These are phyloP conservation scores for Apophysomyces elegans DNA, from an alignment of 371 early-diverging fungal genomes.

Conservation along the genomic window DNA sequence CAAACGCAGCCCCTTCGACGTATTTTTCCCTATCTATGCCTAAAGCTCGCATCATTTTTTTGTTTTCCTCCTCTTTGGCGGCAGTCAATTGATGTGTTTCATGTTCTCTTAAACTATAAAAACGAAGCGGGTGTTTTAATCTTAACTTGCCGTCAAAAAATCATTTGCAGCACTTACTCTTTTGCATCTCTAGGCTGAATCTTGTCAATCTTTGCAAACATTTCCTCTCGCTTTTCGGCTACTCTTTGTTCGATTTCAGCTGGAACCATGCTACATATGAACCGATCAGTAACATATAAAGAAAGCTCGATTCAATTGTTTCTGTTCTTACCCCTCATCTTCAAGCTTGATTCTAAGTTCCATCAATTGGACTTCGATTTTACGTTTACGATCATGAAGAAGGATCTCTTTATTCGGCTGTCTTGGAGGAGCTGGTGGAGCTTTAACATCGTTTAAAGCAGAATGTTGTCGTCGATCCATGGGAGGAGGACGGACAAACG, in stretches of 20 bases:
- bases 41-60: conserved; percentile 69
- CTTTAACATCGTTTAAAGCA: conserved; percentile 42
- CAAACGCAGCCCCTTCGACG: conserved; percentile 87
- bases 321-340: conserved; percentile 65
- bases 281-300: not conserved
- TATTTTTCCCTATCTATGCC: conserved; percentile 64
- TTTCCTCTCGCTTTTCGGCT: conserved; percentile 48
- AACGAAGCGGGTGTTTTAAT: not conserved
- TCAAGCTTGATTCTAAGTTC: conserved; percentile 81
- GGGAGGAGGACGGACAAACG: conserved; percentile 62
- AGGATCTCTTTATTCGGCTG: conserved; percentile 83
- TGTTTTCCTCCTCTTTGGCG: conserved; percentile 74
- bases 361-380: conserved; percentile 86
- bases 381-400: conserved; percentile 85
- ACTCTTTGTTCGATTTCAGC: conserved; percentile 69
- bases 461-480: conserved; percentile 37
- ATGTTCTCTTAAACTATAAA: conserved; percentile 40
- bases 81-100: conserved; percentile 77
- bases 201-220: conserved; percentile 59
- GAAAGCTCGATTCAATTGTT: not conserved
- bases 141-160: not conserved
- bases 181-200: conserved; percentile 45
- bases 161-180: conserved; percentile 27
- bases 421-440: conserved; percentile 45
- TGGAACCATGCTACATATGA: conserved; percentile 20